Percentiles rank a stretch among this genome's conserved stretches.
These are phyloP conservation scores for Aureobasidium lini DNA, from an alignment of 2,329 filamentous ascomycete species.

Conservation along the genomic window DNA sequence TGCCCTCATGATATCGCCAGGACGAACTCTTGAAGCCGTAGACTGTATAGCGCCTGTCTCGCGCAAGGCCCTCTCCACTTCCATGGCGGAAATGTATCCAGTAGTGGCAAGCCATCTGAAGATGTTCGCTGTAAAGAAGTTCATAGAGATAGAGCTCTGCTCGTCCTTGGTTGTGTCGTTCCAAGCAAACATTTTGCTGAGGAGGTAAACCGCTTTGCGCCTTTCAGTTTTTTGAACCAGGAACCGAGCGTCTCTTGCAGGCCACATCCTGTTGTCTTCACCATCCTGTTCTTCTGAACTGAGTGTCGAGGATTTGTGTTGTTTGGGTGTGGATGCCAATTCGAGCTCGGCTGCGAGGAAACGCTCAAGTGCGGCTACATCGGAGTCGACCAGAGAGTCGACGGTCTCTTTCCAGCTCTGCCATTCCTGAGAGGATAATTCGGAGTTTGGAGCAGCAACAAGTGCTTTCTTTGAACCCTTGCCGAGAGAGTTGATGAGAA, in stretches of 20 bases:
- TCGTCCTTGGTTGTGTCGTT: conserved; percentile 12
- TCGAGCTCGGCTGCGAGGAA: conserved; percentile 24
- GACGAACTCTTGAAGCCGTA: conserved; percentile 32
- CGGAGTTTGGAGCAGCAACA: neutral
- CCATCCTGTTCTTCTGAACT: neutral
- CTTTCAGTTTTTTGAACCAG: conserved; percentile 53
- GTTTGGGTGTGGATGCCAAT: conserved; percentile 6
- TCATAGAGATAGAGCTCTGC: conserved; percentile 28
- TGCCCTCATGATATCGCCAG: conserved; percentile 55
- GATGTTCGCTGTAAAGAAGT: conserved; percentile 42
- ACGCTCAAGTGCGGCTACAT: conserved; percentile 22
- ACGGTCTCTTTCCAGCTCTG: conserved; percentile 24
- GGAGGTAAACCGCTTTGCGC: conserved; percentile 53
- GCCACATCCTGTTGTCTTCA: conserved; percentile 5
- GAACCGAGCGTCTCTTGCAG: conserved; percentile 24
- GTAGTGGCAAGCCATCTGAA: conserved; percentile 56
- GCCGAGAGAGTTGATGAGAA: conserved; percentile 67
- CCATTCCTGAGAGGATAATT: conserved; percentile 15
- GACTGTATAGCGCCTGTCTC: conserved; percentile 18
- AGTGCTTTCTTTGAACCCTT: conserved; percentile 45
- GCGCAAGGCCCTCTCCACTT: conserved; percentile 35
- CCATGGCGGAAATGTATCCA: conserved; percentile 39
- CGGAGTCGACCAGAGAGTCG: conserved; percentile 19
- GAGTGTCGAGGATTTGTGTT: neutral
- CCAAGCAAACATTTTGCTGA: conserved; percentile 41